Conservation (phyloP, 495 filamentous ascomycete genomes). For the Pseudoneurospora amorphoporcata region DNA sequence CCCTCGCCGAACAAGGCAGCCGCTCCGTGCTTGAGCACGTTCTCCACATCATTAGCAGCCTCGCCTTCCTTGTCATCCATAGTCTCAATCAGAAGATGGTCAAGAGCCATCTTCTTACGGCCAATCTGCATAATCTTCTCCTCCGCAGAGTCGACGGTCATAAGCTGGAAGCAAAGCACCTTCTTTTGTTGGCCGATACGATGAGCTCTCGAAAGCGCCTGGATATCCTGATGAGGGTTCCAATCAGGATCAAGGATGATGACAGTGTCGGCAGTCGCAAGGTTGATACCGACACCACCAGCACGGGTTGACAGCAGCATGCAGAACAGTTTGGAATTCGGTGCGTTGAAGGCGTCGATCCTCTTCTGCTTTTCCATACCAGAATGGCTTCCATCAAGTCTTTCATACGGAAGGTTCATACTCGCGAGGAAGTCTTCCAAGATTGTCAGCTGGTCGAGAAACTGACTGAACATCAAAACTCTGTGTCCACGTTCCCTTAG, state of each 20-base stretch:
- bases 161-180: slow-evolving; percentile 87
- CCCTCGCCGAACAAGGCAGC: slow-evolving; percentile 76
- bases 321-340: slow-evolving; percentile 69
- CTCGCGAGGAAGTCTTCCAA: slow-evolving; percentile 82
- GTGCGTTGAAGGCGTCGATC: slow-evolving; percentile 88
- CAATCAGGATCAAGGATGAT: slow-evolving; percentile 98
- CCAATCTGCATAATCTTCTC: slow-evolving; percentile 96
- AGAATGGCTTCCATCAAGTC: slow-evolving; percentile 75
- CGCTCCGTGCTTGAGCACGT: slow-evolving; percentile 81
- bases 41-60: slow-evolving; percentile 66
- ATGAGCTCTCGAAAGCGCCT: slow-evolving; percentile 88
- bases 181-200: slow-evolving; percentile 94
- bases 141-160: slow-evolving; percentile 79
- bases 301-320: slow-evolving; percentile 91
- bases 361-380: slow-evolving; percentile 82
- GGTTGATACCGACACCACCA: slow-evolving; percentile 93
- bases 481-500: slow-evolving; percentile 80
- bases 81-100: slow-evolving; percentile 85
- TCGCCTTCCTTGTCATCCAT: slow-evolving; percentile 69
- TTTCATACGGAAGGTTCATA: slow-evolving; percentile 57
- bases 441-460: slow-evolving; percentile 77
- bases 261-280: slow-evolving; percentile 94
- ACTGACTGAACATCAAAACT: slow-evolving; percentile 94
- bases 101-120: slow-evolving; percentile 86
- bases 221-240: slow-evolving; percentile 96